phyloP scores from a whole-genome alignment of 805 yeast genomes.

The Kodamaea neixiangensis region DNA sequence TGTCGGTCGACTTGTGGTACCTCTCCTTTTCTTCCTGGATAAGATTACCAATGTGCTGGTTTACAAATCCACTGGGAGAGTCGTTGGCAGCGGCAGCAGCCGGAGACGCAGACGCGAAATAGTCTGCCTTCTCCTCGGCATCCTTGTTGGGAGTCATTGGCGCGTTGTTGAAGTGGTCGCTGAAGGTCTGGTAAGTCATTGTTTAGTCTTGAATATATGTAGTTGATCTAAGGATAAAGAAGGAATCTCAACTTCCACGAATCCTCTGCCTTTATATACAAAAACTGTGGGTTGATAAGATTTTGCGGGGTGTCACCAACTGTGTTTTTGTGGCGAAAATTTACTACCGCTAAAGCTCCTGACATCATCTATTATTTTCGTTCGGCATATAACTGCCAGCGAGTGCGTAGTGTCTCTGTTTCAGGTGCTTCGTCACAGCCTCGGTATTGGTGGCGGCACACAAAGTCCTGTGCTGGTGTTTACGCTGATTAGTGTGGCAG shows the following conservation, averaged over 20 bases:
- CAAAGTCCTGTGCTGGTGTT: background rate
- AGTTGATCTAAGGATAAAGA: background rate
- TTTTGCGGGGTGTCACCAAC: slow-evolving; percentile 7
- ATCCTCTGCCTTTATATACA: slow-evolving; percentile 4
- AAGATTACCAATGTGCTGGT: slow-evolving; percentile 15
- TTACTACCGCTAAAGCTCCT: background rate
- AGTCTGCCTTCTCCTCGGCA: slow-evolving; percentile 6
- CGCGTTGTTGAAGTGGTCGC: slow-evolving; percentile 17
- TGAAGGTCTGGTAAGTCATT: slow-evolving; percentile 16
- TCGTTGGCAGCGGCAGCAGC: slow-evolving; percentile 11
- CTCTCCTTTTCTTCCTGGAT: slow-evolving; percentile 21
- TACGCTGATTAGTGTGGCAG: background rate
- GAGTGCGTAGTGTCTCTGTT: background rate
- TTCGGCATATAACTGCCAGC: background rate
- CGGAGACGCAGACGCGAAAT: slow-evolving; percentile 12
- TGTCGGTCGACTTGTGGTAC: slow-evolving; percentile 28
- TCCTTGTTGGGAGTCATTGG: slow-evolving; percentile 17
- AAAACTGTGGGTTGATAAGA: slow-evolving; percentile 5
- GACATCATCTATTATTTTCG: slow-evolving; percentile 2
- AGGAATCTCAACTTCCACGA: background rate
- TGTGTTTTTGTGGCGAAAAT: background rate
- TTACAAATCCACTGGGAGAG: slow-evolving; percentile 6
- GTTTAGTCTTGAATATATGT: slow-evolving; percentile 1
- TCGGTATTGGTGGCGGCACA: background rate
- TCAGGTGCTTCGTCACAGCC: background rate